Evolutionary conservation across 108 stramenopile genomes (phyloP), one percentile per base, ranked within the genome.

Genomic region (Conticribra weissflogii): DNA sequence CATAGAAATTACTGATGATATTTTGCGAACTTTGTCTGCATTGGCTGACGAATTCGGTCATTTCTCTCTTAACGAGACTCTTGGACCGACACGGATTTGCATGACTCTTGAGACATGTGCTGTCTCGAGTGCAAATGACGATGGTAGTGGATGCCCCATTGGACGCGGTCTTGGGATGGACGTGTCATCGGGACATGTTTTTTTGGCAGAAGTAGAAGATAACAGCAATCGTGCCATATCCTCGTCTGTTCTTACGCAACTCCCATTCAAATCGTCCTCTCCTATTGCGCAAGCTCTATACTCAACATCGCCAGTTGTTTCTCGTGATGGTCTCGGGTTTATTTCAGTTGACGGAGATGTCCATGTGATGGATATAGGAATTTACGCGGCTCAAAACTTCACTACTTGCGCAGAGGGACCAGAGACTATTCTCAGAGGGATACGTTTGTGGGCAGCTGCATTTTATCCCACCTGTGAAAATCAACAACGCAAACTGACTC

Each of bases 151-250:
- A 18, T 75, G 66, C 50, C 93, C 93, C 9, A 81, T 88, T 27
- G 87, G 85, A 29, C 78, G 93, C 29, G 90, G 93, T n/a, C 65
- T 94, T 30, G 93, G 70, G 32, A 62, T 91, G 23, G 62, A 89
- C 19, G 51, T 83, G 2, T 46, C 31, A 15, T 64, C 83, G 0
- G 93, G 93, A 14, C 59, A 81, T 28, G 82, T 81, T 5, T 94
- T 84, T 53, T 66, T 89, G 78, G 85, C 86, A 1, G 74, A 77
- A 53, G 82, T 81, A 23, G 60, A 79, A 31, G 46, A 76, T 23
- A 62, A 44, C 31, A 8, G 24, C 3, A 33, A 5, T 41, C 12
- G 12, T 41, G 36, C 8, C 36, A 41, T 41, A 9, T 5, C 36
- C 5, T 41, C 36, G 12, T 12, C 36, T 41, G 8, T 9, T 41